These are phyloP conservation scores for Coccinonectria pachysandricola DNA, from an alignment of 2,329 filamentous ascomycete genomes.

Conservation along the genomic window DNA sequence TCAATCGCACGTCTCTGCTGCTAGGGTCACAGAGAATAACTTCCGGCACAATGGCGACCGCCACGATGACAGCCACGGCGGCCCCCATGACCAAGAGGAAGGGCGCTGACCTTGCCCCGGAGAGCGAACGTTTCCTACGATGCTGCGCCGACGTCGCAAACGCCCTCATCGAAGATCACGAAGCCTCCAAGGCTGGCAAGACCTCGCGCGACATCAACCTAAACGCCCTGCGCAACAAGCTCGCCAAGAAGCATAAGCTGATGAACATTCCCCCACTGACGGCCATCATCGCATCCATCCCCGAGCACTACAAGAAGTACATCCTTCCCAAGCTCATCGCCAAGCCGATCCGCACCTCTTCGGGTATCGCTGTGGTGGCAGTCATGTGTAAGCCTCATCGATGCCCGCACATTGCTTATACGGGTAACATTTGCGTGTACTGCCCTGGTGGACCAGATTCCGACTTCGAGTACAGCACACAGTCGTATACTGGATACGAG, in stretches of 20 bases:
- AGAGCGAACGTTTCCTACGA: constrained; percentile 88
- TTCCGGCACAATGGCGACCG: constrained; percentile 27
- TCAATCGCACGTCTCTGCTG: no score
- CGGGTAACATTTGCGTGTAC: constrained; percentile 98
- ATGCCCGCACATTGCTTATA: constrained; percentile 96
- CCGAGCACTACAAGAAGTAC: constrained; percentile 99
- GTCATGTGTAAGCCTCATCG: constrained; percentile 99
- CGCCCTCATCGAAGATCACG: constrained; percentile 87
- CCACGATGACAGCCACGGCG: constrained; percentile 53
- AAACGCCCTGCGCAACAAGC: constrained; percentile 74
- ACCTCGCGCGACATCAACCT: constrained; percentile 83
- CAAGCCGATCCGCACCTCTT: constrained; percentile 92
- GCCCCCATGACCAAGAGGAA: constrained; percentile 53
- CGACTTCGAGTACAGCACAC: constrained; percentile 97
- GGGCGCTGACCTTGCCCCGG: constrained; percentile 65
- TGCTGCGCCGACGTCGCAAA: constrained; percentile 95
- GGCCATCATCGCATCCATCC: constrained; percentile 94
- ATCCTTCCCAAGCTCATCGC: constrained; percentile 93
- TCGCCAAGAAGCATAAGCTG: constrained; percentile 87
- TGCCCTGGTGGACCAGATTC: constrained; percentile 95
- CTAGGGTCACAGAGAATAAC: no score
- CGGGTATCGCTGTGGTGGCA: constrained; percentile 93
- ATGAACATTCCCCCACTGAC: constrained; percentile 83
- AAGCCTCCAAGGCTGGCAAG: constrained; percentile 64
- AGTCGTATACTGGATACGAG: constrained; percentile 97